Evolutionary conservation across 2,329 filamentous ascomycete genomes (phyloP).

Genomic region (Eutypa lata): DNA sequence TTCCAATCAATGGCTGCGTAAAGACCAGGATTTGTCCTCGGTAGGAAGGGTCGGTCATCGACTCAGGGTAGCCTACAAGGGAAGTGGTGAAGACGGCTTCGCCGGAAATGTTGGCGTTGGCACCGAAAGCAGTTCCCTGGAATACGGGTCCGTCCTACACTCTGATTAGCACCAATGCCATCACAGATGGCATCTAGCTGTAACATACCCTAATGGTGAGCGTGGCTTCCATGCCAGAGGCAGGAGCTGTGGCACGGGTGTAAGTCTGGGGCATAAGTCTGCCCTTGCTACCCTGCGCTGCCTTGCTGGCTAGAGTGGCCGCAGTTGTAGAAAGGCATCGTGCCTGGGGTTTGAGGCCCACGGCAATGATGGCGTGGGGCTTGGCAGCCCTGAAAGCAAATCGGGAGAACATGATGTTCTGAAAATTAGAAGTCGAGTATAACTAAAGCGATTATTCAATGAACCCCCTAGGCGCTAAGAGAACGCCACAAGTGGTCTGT

Average conservation of each 20-base stretch:
- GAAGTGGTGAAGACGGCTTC: slow-evolving; percentile 99
- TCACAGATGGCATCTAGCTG: neutral
- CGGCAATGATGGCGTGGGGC: slow-evolving; percentile 46
- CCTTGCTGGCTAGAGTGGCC: slow-evolving; percentile 35
- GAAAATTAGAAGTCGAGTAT: slow-evolving; percentile 12
- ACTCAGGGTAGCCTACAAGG: slow-evolving; percentile 96
- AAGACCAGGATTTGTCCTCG: slow-evolving; percentile 96
- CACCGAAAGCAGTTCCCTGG: slow-evolving; percentile 93
- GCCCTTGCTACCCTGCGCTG: slow-evolving; percentile 66
- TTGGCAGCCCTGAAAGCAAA: slow-evolving; percentile 51
- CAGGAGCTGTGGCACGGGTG: slow-evolving; percentile 60
- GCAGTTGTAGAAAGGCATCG: slow-evolving; percentile 37
- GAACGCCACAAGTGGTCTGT: slow-evolving; percentile 54
- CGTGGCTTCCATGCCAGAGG: slow-evolving; percentile 75
- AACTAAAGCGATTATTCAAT: slow-evolving; percentile 27
- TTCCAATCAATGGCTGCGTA: slow-evolving; percentile 95
- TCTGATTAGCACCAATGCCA: slow-evolving; percentile 24
- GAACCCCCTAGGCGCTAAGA: slow-evolving; percentile 42
- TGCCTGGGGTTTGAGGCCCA: slow-evolving; percentile 33
- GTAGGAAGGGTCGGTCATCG: slow-evolving; percentile 83
- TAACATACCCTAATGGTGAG: slow-evolving; percentile 82
- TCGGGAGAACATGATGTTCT: slow-evolving; percentile 57
- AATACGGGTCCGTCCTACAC: slow-evolving; percentile 86
- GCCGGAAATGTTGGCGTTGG: slow-evolving; percentile 93
- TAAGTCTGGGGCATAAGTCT: slow-evolving; percentile 61